Percentiles rank a stretch among this genome's conserved stretches.
Evolutionary conservation across 73 alveolate genomes (phyloP).

Genomic region (Paramecium pentaurelia): DNA sequence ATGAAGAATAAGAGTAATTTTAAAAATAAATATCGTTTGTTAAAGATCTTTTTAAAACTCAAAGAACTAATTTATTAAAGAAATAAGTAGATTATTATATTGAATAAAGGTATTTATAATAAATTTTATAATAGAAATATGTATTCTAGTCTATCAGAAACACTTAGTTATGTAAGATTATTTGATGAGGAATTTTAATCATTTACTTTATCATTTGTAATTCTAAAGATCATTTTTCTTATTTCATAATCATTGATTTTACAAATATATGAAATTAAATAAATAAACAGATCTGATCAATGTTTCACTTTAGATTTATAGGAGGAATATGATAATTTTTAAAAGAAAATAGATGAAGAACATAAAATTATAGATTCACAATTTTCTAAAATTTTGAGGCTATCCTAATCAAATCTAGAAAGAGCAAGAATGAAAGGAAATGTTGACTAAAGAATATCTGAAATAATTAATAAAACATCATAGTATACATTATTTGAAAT

Average conservation of each 20-base stretch:
- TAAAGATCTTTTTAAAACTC: not conserved
- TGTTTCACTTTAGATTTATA: not conserved
- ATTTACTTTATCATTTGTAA: not conserved
- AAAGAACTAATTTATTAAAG: not conserved
- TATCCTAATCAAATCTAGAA: not conserved
- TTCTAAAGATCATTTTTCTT: not conserved
- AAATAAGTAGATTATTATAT: not conserved
- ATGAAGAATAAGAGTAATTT: not conserved
- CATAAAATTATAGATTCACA: not conserved
- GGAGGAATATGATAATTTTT: not conserved
- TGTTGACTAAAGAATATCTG: not conserved
- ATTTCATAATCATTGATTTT: not conserved
- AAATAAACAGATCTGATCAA: not conserved
- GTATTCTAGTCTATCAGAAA: not conserved
- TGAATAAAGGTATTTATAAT: not conserved
- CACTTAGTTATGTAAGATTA: not conserved
- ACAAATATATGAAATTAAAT: not conserved
- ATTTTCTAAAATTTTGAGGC: not conserved
- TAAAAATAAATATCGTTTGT: not conserved
- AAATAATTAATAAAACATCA: not conserved
- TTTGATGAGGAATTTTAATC: not conserved
- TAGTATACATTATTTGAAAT: not conserved
- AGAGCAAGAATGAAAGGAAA: not conserved
- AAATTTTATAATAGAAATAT: not conserved
- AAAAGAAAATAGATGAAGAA: not conserved